Percentiles rank a stretch among this genome's conserved stretches.
Conservation (phyloP, 352 stramenopile species). For the Phytopythium delawarense region DNA sequence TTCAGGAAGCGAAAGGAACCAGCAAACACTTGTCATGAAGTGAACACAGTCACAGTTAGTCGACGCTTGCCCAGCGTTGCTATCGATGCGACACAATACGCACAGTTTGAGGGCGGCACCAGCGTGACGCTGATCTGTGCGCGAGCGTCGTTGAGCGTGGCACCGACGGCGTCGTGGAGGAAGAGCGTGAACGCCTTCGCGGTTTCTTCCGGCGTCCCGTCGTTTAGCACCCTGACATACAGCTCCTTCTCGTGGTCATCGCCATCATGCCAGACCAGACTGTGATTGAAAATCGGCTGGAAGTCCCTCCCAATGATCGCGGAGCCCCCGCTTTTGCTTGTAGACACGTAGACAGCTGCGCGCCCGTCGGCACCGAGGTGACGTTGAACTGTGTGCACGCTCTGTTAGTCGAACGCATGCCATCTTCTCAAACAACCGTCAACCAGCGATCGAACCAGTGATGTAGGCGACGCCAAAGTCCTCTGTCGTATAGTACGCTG, state of each 20-base stretch:
- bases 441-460: constrained; percentile 15
- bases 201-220: constrained; percentile 42
- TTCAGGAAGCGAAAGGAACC: constrained; percentile 53
- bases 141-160: constrained; percentile 42
- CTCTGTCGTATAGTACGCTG: constrained; percentile 48
- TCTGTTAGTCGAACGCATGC: background rate
- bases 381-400: constrained; percentile 36
- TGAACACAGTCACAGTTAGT: background rate
- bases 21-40: constrained; percentile 27
- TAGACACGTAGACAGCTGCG: constrained; percentile 61
- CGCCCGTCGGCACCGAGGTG: constrained; percentile 55
- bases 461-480: constrained; percentile 67
- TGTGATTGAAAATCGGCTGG: constrained; percentile 55
- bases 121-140: constrained; percentile 44
- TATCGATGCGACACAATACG: constrained; percentile 3
- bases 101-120: constrained; percentile 49
- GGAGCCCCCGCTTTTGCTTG: constrained; percentile 30
- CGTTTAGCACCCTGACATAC: constrained; percentile 61
- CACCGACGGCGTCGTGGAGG: constrained; percentile 56
- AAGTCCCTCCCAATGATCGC: constrained; percentile 54
- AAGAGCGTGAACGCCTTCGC: constrained; percentile 49
- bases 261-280: constrained; percentile 73
- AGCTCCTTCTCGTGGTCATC: constrained; percentile 65
- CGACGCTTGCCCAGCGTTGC: no score
- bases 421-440: background rate